Evolutionary conservation across 768 basidiomycete species (phyloP), one percentile per base, ranked within the genome.

Genomic region (Psilocybe azurescens): DNA sequence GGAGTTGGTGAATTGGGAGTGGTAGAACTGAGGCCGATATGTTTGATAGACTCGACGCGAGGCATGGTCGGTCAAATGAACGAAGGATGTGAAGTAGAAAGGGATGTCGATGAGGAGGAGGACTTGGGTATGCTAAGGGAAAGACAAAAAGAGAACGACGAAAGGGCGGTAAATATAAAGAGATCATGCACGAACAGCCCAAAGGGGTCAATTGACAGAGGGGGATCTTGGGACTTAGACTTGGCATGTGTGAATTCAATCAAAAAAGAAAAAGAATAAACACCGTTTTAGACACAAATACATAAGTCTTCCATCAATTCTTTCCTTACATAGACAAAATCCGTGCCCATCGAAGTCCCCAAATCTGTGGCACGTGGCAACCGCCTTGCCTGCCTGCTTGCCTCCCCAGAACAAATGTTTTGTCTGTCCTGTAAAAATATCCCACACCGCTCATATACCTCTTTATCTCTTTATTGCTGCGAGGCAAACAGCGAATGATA

Each of bases 41-140:
- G 67, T 41, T 71, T 60, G 32, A 28, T 59, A 16, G 74, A 68
- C 9, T 77, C 76, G 58, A 72, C 76, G 65, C 79, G 78, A 70
- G 79, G 79, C 79, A 80, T 75, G 53, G 51, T 46, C 57, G 59
- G 62, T 59, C 53, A 47, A 59, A 5, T 28, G 32, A 49, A 58
- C 39, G 56, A 58, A 62, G 67, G 61, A 24, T 24, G 24, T 2
- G 62, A 36, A 41, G 50, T 53, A 51, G 29, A 58, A 59, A 62
- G 56, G 62, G 60, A 50, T 51, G 24, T 24, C 24, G 24, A 24
- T 24, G 24, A 24, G 24, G 60, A 51, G 50, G 60, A 60, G 60
- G 61, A 41, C 36, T 57, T 44, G 60, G 55, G 39, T 59, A 39
- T 62, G 41, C 62, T 55, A 61, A 63, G 66, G 60, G 54, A 56